Evolutionary conservation across 208 protist species (phyloP), one percentile per base, ranked within the genome.

Genomic region (Crithidia mellificae): DNA sequence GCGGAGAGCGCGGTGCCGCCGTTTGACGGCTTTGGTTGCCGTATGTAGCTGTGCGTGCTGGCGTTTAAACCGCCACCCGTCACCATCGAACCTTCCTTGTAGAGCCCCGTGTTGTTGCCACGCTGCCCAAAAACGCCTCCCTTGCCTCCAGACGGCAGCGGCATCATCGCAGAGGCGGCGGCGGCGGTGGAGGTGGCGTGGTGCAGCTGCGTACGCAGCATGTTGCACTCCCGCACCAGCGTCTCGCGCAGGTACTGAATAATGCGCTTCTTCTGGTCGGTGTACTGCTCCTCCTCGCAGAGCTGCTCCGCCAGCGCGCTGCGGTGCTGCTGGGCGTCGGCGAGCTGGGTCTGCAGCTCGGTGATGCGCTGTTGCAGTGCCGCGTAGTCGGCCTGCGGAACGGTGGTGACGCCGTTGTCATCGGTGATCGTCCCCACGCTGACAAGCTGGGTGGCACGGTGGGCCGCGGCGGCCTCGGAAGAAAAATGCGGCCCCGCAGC

Each of bases 171-270:
- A 67, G 73, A 46, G 66, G 76, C 52, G 70, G 77, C 39, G 49
- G 61, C 32, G 52, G 55, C 27, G 74, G 58, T 12, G 69, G 72
- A 32, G 34, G 66, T 77, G 15, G 83, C 84, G 19, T 78, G 51
- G 64, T 63, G 78, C 36, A 96, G 77, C 66, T 96, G 91, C 17
- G 81, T 71, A 38, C 91, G 88, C 6, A 96, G 85, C 62, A 84
- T 73, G 39, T 78, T 81, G 64, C 88, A 94, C 74, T 96, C 88
- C 49, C 83, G 77, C 55, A 91, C 80, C 9, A 96, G 77, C 2
- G 88, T 94, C 34, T 87, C 79, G 38, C 91, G 87, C 30, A 96
- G 69, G 77, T 96, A 93, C 50, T 93, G 72, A 12, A 96, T 44
- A 14, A 94, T 81, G 38, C 70, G 74, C 22, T 70, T 67, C 64